phyloP scores from a whole-genome alignment of 1,284 basidiomycete genomes.

The Ceratobasidium sp. region DNA sequence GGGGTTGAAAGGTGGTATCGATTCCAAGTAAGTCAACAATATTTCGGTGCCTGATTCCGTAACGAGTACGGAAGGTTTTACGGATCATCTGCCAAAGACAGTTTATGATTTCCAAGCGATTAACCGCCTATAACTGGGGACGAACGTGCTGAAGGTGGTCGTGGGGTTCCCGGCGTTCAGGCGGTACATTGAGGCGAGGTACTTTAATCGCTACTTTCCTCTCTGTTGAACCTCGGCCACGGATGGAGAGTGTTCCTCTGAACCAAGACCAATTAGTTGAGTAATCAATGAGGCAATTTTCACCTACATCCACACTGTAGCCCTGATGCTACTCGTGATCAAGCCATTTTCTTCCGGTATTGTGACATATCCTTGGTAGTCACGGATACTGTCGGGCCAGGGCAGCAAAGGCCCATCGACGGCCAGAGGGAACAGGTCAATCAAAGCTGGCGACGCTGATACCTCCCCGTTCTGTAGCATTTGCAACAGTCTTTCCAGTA shows the following conservation, averaged over 20 bases:
- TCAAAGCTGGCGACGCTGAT: background rate
- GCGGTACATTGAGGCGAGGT: constrained; percentile 12
- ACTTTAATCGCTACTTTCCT: constrained; percentile 16
- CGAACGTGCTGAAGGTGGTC: constrained; percentile 25
- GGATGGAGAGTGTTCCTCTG: background rate
- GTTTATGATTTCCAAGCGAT: background rate
- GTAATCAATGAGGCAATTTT: background rate
- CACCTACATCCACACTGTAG: constrained; percentile 19
- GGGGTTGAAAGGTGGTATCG: background rate
- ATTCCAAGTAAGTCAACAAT: constrained; percentile 18
- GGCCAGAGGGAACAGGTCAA: background rate
- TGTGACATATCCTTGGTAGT: background rate
- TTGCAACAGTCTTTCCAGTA: constrained; percentile 13
- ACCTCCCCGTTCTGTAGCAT: constrained; percentile 31
- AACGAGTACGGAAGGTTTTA: background rate
- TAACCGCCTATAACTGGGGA: background rate
- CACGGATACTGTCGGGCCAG: constrained; percentile 1
- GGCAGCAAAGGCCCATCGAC: background rate
- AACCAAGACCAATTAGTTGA: background rate
- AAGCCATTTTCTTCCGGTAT: background rate
- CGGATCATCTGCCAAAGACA: constrained; percentile 17
- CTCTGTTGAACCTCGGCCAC: background rate
- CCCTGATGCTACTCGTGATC: background rate
- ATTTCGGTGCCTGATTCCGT: constrained; percentile 24
- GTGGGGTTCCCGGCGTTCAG: background rate